Conservation (phyloP, 495 filamentous ascomycete genomes). For the Penicillium samsonianum region DNA sequence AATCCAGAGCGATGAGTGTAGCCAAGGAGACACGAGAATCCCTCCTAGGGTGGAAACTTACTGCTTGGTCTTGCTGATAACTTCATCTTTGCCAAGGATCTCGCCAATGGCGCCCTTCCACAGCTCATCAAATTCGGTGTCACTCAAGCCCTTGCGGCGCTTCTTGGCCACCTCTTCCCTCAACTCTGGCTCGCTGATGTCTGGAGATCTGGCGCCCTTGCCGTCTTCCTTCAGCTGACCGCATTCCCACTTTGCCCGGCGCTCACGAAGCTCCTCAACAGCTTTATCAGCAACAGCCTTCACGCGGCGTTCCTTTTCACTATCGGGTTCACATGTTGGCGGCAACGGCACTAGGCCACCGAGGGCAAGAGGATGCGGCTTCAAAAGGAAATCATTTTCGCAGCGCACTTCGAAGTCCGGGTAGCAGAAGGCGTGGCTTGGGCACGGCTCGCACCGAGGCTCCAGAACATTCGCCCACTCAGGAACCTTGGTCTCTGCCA, state of each 20-base stretch:
- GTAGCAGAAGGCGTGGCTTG: slow-evolving; percentile 87
- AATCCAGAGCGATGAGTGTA: slow-evolving; percentile 22
- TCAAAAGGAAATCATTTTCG: slow-evolving; percentile 83
- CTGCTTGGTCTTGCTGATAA: slow-evolving; percentile 68
- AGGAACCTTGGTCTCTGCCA: slow-evolving; percentile 58
- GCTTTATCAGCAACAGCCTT: slow-evolving; percentile 85
- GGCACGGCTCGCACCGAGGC: slow-evolving; percentile 89
- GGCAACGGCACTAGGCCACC: slow-evolving; percentile 80
- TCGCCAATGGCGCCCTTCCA: slow-evolving; percentile 88
- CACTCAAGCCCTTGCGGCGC: slow-evolving; percentile 73
- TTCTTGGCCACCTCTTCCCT: slow-evolving; percentile 73
- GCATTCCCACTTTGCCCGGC: slow-evolving; percentile 87
- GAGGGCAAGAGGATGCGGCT: slow-evolving; percentile 79
- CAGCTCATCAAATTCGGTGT: slow-evolving; percentile 88
- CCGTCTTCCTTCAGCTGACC: slow-evolving; percentile 70
- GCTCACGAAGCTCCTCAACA: slow-evolving; percentile 82
- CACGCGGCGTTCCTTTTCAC: slow-evolving; percentile 84
- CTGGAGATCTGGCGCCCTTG: slow-evolving; percentile 55
- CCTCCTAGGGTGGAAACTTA: slow-evolving; percentile 61
- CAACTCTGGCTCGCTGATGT: slow-evolving; percentile 73
- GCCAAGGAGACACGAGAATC: slow-evolving; percentile 22
- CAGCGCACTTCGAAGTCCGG: slow-evolving; percentile 73
- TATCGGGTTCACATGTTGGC: slow-evolving; percentile 93
- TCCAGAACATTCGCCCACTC: slow-evolving; percentile 68
- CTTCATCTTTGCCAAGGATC: slow-evolving; percentile 77